Conservation (phyloP, 805 yeast genomes). For the Myxozyma neotropica region DNA sequence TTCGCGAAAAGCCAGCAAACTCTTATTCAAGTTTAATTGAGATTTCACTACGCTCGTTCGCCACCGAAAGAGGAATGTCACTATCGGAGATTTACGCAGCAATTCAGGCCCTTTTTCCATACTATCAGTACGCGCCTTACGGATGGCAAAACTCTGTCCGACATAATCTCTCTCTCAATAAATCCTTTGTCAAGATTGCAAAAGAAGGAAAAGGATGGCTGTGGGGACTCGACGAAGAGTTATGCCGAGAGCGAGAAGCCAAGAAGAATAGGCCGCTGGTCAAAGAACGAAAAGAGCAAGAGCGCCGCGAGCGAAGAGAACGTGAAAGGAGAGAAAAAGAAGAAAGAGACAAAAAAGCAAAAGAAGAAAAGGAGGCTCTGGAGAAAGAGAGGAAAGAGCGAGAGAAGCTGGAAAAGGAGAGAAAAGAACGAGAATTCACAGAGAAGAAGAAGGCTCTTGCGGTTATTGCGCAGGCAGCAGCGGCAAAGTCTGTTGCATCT, state of each 20-base stretch:
- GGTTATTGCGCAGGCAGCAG: slow-evolving; percentile 27
- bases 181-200: slow-evolving; percentile 79
- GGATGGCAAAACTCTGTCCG: slow-evolving; percentile 97
- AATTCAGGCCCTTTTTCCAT: slow-evolving; percentile 85
- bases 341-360: slow-evolving; percentile 46
- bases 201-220: slow-evolving; percentile 93
- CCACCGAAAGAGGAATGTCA: slow-evolving; percentile 73
- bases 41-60: slow-evolving; percentile 69
- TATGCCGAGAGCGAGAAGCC: slow-evolving; percentile 77
- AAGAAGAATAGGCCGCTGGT: slow-evolving; percentile 54
- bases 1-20: slow-evolving; percentile 77
- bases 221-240: slow-evolving; percentile 89
- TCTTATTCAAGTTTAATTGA: slow-evolving; percentile 82
- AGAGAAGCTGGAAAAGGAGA: slow-evolving; percentile 22
- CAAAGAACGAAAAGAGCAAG: slow-evolving; percentile 68
- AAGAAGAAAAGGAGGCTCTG: slow-evolving; percentile 38
- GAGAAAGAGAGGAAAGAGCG: slow-evolving; percentile 34
- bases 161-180: slow-evolving; percentile 84
- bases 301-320: slow-evolving; percentile 47
- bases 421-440: slow-evolving; percentile 35
- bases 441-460: slow-evolving; percentile 28
- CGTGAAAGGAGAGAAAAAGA: slow-evolving; percentile 38
- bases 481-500: slow-evolving; percentile 15
- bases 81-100: slow-evolving; percentile 83
- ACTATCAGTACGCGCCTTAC: slow-evolving; percentile 88